phyloP scores from a whole-genome alignment of 495 filamentous ascomycete species.

The Neurospora sublineolata region DNA sequence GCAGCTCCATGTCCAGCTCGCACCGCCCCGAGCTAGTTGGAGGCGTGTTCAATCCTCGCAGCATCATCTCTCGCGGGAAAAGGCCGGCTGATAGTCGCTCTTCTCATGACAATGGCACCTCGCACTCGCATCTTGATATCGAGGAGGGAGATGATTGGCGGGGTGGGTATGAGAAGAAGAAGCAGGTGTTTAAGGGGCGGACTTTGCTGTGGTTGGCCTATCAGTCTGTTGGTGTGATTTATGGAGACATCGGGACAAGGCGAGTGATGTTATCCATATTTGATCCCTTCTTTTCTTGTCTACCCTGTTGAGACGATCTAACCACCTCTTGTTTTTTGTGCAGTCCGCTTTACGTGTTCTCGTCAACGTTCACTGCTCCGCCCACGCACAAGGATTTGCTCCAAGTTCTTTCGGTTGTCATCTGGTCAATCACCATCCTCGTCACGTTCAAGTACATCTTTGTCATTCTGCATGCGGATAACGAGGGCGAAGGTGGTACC shows the following conservation, averaged over 20 bases:
- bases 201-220: constrained; percentile 47
- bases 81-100: constrained; percentile 11
- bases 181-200: constrained; percentile 34
- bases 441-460: constrained; percentile 64
- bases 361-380: constrained; percentile 50
- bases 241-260: constrained; percentile 66
- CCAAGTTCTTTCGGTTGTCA: constrained; percentile 59
- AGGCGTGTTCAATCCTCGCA: constrained; percentile 30
- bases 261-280: constrained; percentile 2
- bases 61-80: constrained; percentile 17
- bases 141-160: constrained; percentile 32
- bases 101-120: constrained; percentile 13
- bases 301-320: not conserved
- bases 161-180: constrained; percentile 22
- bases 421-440: constrained; percentile 64
- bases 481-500: constrained; percentile 69
- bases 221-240: constrained; percentile 61
- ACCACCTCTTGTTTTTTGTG: not conserved
- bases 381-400: constrained; percentile 52
- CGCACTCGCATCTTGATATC: constrained; percentile 13
- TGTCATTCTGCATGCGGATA: constrained; percentile 58
- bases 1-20: not conserved
- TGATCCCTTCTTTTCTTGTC: not conserved
- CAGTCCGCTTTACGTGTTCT: constrained; percentile 57
- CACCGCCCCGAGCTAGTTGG: constrained; percentile 11